Percentiles rank a stretch among this genome's conserved stretches.
Evolutionary conservation across 2,329 filamentous ascomycete species (phyloP).

Genomic region (Ploettnerulaceae sp.): DNA sequence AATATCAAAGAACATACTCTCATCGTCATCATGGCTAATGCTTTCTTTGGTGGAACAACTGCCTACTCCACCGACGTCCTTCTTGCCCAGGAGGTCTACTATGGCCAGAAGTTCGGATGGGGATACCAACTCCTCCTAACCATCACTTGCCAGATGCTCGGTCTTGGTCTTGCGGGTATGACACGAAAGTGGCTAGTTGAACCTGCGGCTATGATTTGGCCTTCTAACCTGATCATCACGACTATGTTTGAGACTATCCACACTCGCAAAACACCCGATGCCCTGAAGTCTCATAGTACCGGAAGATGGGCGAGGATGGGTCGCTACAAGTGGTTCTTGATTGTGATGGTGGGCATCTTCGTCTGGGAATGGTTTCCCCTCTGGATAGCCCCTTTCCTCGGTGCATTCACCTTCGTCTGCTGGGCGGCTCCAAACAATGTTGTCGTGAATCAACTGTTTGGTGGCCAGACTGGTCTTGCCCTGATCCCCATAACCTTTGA

Average conservation of each 20-base stretch:
- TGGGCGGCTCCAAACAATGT: constrained; percentile 67
- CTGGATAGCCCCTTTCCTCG: constrained; percentile 45
- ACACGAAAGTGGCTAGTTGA: constrained; percentile 55
- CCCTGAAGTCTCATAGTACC: constrained; percentile 39
- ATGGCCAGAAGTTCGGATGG: constrained; percentile 63
- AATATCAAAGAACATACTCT: constrained; percentile 67
- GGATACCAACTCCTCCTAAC: constrained; percentile 55
- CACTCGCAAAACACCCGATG: constrained; percentile 44
- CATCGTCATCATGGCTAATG: constrained; percentile 57
- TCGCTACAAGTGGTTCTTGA: constrained; percentile 42
- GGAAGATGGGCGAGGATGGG: constrained; percentile 43
- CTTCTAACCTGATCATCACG: constrained; percentile 49
- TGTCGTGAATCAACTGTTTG: constrained; percentile 68
- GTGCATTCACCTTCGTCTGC: constrained; percentile 65
- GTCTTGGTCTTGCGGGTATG: constrained; percentile 58
- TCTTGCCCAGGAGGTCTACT: constrained; percentile 67
- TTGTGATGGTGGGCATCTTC: constrained; percentile 38
- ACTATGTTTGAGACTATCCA: constrained; percentile 60
- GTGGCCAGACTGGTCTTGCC: constrained; percentile 59
- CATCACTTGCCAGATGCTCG: constrained; percentile 57
- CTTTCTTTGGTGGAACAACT: constrained; percentile 15
- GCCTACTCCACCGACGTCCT: constrained; percentile 60
- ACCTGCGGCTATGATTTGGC: constrained; percentile 64
- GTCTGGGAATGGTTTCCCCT: constrained; percentile 51
- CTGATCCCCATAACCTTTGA: constrained; percentile 70